Conservation (phyloP, 805 yeast genomes). For the Saccharomycopsis sp. region DNA sequence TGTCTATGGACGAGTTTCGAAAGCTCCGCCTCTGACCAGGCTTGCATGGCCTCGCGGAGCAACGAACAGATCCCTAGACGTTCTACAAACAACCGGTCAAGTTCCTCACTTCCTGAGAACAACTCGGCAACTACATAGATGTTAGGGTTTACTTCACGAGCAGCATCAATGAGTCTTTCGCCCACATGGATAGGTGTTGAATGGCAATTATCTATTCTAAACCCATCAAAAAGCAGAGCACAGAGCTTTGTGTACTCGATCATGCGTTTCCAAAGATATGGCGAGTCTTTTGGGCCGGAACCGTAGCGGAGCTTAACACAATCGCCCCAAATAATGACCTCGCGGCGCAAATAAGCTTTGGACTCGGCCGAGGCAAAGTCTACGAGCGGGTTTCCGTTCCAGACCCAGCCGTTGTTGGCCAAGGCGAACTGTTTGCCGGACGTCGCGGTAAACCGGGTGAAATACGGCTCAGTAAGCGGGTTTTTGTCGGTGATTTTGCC, state of each 20-base stretch:
- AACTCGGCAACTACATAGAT: slow-evolving; percentile 91
- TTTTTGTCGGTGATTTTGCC: slow-evolving; percentile 53
- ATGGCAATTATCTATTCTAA: slow-evolving; percentile 92
- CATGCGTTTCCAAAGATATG: slow-evolving; percentile 86
- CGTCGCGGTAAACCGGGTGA: slow-evolving; percentile 55
- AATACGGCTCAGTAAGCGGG: slow-evolving; percentile 83
- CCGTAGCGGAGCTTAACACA: slow-evolving; percentile 94
- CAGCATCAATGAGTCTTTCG: slow-evolving; percentile 78
- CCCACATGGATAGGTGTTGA: slow-evolving; percentile 96
- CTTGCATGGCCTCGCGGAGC: slow-evolving; percentile 96
- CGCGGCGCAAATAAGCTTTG: slow-evolving; percentile 80
- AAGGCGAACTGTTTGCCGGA: slow-evolving; percentile 60
- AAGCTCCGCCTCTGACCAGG: slow-evolving; percentile 80
- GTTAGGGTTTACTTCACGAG: slow-evolving; percentile 78
- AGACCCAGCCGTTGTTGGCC: slow-evolving; percentile 97
- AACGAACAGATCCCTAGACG: slow-evolving; percentile 82
- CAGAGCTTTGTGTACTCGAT: slow-evolving; percentile 61
- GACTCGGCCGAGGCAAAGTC: slow-evolving; percentile 84
- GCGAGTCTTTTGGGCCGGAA: slow-evolving; percentile 68
- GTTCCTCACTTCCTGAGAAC: slow-evolving; percentile 85
- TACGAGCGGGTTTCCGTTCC: slow-evolving; percentile 92
- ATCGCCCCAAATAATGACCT: slow-evolving; percentile 96
- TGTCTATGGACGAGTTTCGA: slow-evolving; percentile 83
- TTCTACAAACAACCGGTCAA: slow-evolving; percentile 88
- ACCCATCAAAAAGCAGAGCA: slow-evolving; percentile 76